Evolutionary conservation across 495 filamentous ascomycete species (phyloP), one percentile per base, ranked within the genome.

Genomic region (Penicillium odoratum): DNA sequence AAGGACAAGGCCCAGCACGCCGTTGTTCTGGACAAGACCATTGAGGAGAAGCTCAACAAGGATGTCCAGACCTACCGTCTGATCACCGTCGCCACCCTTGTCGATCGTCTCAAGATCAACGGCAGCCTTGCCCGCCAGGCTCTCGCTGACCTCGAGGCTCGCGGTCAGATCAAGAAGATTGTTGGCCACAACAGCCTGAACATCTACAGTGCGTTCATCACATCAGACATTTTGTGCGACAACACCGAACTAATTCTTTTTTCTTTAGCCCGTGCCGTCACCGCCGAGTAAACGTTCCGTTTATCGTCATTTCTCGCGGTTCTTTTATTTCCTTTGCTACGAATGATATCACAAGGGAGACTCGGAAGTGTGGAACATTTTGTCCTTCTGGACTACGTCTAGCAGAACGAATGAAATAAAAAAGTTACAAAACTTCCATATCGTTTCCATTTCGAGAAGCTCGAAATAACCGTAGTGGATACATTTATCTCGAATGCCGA

Each of bases 1-100:
- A 99, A 99, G 93, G 95, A 99, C 86, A 99, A 99, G 91, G 93
- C 95, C 77, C 89, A 98, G 79, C 95, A 99, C 85, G 91, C 86
- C 74, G 86, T 89, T 67, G 77, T 89, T 73, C 83, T 89, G 78
- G 86, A 89, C 74, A 89, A 88, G 79, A 56, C 72, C 68, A 85
- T 80, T 73, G 74, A 76, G 60, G 85, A 88, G 76, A 86, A 86
- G 72, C 79, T 83, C 73, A 87, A 94, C 83, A 97, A 97, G 83
- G 93, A 97, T 84, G 95, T 99, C 66, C 94, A 98, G 80, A 96
- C 95, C 60, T 99, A 97, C 89, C 92, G 95, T 70, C 92, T 99
- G 79, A 90, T 99, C 84, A 99, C 95, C 69, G 90, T 98, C 72
- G 91, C 95, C 67, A 92, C 89, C 67, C 93, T 99, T 68, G 95